Base-by-base conservation (phyloP, 73 alveolate genomes). In the Paramecium pentaurelia region DNA sequence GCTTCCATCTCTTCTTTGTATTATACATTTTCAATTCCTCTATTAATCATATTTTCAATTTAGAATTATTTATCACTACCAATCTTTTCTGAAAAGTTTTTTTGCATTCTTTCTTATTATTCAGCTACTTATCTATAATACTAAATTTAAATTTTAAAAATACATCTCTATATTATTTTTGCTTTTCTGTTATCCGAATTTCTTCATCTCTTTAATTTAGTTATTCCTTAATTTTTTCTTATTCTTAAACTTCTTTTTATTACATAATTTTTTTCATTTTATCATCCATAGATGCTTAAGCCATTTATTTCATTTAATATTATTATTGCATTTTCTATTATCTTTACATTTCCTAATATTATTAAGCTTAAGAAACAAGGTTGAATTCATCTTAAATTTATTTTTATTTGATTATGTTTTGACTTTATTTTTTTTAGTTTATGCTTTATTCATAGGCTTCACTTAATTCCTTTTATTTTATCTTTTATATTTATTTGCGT, bases 11-110 rank as follows among this genome's bases (percentile, higher is more conserved):
- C 75, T 25, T 47, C 91, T 49, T 49, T 80, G 8, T 27, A 45
- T 47, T 80, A 25, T 44, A 47, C 47, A 80, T 80, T 44, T 36
- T 80, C 91, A 14, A 80, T 80, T 44, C 91, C 91, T 80, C 58
- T 80, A 47, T 80, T 80, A 45, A 80, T 80, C 47, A 45, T 25
- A 42, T 80, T 44, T 3, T 80, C 91, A n/a, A 80, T 80, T 49
- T 45, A 25, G 25, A 5, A 49, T 44, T 80, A 44, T 80, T 80
- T 80, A 14, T 40, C 77, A 44, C 30, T 80, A 25, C 58, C 32
- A 45, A 42, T 25, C 27, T 42, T 22, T 11, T 80, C 40, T 20
- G 71, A 22, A 80, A 80, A 80, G 16, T 44, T 45, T 25, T 36
- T 40, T 80, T 40, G 2, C 71, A 80, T 22, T 80, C 51, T 44